Evolutionary conservation across 2,329 filamentous ascomycete genomes (phyloP), one percentile per base, ranked within the genome.

Genomic region (Diaporthe sp.): DNA sequence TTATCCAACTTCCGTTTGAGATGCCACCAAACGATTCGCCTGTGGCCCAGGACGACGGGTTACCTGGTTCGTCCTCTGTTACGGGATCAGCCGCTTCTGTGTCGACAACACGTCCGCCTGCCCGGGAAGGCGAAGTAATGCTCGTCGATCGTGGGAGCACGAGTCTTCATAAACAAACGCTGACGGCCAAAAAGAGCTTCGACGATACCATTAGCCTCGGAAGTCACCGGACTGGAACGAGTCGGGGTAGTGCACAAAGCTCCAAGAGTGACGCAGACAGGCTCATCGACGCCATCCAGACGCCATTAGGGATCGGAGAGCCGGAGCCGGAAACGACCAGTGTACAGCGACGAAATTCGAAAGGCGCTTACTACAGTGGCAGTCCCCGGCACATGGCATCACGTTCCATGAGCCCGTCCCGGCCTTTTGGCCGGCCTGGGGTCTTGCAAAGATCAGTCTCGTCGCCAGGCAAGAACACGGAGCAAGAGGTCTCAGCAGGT

Each of bases 1-100:
- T 95, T 28, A 91, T 98, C 34, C 91, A 94, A 77, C 86, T 98
- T 42, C 93, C 94, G 0, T 97, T 98, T 78, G 88, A 92, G 10
- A 81, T 96, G 1, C 92, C 91, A 0, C 44, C 74, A 17, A 58
- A 5, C 31, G 75, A 77, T 28, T 74, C 76, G n/a, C 74, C 75
- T 17, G 55, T 10, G 34, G 28, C 39, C 0, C 28, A 57, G 4
- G 71, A 73, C 1, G 57, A 39, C 39, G 17, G 63, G 8, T 47
- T 57, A 8, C 55, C 37, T n/a, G 73, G 70, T 17, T n/a, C 70
- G 10, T 15, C 39, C 10, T 75, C 81, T 0, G 58, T 67, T 10
- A 58, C 81, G 5, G 79, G 78, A 2, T 80, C 82, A 47, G 71
- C 78, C 1, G 79, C 81, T 34, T 83, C 84, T 12, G 81, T 85